Conservation (phyloP, 1,284 basidiomycete species). For the Sparassis latifolia region DNA sequence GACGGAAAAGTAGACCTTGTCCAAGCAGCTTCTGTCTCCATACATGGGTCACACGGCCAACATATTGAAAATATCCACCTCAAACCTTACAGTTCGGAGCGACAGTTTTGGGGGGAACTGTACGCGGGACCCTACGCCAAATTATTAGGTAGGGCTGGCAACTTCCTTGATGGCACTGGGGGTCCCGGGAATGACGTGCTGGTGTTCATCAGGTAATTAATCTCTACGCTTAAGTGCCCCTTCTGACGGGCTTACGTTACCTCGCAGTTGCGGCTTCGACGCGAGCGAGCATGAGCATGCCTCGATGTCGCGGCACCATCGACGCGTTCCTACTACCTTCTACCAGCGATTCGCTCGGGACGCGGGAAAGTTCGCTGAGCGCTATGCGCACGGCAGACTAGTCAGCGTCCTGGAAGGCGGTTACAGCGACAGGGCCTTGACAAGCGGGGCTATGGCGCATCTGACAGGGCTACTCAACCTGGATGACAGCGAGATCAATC, state of each 20-base stretch:
- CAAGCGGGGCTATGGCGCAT: slow-evolving; percentile 78
- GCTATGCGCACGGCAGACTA: slow-evolving; percentile 63
- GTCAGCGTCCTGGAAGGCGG: slow-evolving; percentile 93
- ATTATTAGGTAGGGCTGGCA: slow-evolving; percentile 66
- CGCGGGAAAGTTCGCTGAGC: slow-evolving; percentile 59
- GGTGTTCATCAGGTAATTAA: slow-evolving; percentile 72
- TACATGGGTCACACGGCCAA: slow-evolving; percentile 83
- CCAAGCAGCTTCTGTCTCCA: slow-evolving; percentile 78
- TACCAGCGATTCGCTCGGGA: slow-evolving; percentile 83
- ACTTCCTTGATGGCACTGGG: slow-evolving; percentile 66
- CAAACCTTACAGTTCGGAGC: slow-evolving; percentile 64
- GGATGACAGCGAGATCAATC: slow-evolving; percentile 28
- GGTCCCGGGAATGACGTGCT: slow-evolving; percentile 68
- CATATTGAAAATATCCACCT: slow-evolving; percentile 91
- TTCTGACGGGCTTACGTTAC: background rate
- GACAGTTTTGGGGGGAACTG: slow-evolving; percentile 74
- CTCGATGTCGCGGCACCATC: slow-evolving; percentile 88
- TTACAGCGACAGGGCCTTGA: slow-evolving; percentile 86
- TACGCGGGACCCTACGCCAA: slow-evolving; percentile 66
- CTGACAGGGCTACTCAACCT: slow-evolving; percentile 57
- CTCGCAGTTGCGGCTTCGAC: slow-evolving; percentile 78
- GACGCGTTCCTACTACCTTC: slow-evolving; percentile 86
- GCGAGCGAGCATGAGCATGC: slow-evolving; percentile 89
- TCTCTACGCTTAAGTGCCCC: background rate
- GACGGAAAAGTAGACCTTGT: slow-evolving; percentile 77